phyloP scores from a whole-genome alignment of 768 basidiomycete species.

The Amanita inopinata region DNA sequence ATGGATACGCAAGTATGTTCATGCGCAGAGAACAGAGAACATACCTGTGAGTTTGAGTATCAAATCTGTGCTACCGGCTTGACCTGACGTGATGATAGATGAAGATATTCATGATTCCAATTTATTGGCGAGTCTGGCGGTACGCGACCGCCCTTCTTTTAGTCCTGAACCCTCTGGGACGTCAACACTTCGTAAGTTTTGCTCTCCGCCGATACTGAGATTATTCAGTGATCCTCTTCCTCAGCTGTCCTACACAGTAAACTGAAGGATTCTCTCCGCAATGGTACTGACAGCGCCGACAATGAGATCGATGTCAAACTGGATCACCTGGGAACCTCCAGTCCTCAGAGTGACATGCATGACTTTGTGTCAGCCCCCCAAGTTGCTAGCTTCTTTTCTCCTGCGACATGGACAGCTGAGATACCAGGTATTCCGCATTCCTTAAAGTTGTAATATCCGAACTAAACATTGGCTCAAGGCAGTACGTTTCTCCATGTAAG shows the following conservation, averaged over 20 bases:
- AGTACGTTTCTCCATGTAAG: not conserved
- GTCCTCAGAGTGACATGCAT: not conserved
- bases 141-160: not conserved
- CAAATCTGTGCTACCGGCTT: not conserved
- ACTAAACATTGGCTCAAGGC: not conserved
- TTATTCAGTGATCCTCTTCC: not conserved
- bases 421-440: not conserved
- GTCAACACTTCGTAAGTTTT: constrained; percentile 2
- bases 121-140: not conserved
- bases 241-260: not conserved
- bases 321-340: not conserved
- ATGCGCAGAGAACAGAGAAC: not conserved
- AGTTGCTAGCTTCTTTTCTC: not conserved
- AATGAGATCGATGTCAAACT: not conserved
- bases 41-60: not conserved
- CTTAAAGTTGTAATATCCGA: not conserved
- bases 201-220: not conserved
- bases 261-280: not conserved
- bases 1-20: not conserved
- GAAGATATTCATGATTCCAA: not conserved
- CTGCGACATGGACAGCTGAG: not conserved
- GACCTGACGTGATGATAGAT: not conserved
- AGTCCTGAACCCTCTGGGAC: not conserved
- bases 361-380: not conserved
- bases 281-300: not conserved